These are phyloP conservation scores for Amoebophrya sp. DNA, from an alignment of 169 alveolate species.

Conservation along the genomic window DNA sequence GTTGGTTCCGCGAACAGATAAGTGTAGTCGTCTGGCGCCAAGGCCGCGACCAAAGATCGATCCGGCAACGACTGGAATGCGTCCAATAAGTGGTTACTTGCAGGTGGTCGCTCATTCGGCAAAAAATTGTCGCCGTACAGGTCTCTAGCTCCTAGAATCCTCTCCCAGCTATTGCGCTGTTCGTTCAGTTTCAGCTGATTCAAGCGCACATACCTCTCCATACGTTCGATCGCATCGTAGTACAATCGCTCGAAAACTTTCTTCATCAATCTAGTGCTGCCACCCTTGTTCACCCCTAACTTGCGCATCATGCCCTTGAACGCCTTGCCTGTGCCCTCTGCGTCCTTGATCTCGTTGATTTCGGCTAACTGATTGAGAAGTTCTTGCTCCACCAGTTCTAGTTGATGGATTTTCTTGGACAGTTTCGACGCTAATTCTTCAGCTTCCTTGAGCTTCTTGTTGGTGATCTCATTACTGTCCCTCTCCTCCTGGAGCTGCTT, in stretches of 20 bases:
- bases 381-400: not conserved
- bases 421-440: too few species aligned
- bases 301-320: not conserved
- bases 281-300: not conserved
- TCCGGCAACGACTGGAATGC: not conserved
- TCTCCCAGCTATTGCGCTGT: not conserved
- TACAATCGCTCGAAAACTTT: not conserved
- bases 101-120: not conserved
- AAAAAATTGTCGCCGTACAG: not conserved
- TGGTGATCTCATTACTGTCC: too few species aligned
- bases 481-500: too few species aligned
- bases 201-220: not conserved
- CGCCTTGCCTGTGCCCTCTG: not conserved
- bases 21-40: not conserved
- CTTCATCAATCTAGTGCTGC: not conserved
- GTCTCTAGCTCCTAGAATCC: not conserved
- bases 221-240: not conserved
- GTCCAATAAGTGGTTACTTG: not conserved
- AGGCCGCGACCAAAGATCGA: not conserved
- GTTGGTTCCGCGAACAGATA: not conserved
- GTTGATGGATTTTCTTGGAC: not conserved
- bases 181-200: not conserved
- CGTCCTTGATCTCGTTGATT: not conserved
- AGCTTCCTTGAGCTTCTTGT: too few species aligned
- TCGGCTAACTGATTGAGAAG: not conserved